These are phyloP conservation scores for Malus hybrid DNA, from an alignment of 331 rosid genomes.

Conservation along the genomic window DNA sequence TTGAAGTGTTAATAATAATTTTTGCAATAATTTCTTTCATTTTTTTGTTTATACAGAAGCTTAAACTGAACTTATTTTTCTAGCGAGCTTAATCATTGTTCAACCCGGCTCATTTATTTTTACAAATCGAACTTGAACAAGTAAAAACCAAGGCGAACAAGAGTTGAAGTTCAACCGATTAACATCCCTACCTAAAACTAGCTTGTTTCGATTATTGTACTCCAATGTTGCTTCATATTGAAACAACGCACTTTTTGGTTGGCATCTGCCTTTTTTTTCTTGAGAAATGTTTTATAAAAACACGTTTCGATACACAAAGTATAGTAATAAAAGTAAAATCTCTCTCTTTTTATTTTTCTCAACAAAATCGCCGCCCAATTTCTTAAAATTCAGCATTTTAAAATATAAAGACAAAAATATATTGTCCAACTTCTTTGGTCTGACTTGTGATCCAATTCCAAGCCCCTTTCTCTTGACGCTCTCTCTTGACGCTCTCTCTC, in stretches of 20 bases:
- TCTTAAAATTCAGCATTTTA: background rate
- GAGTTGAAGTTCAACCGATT: too few species aligned
- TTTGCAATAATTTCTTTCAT: too few species aligned
- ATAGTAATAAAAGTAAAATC: fast-evolving
- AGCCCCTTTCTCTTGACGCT: background rate
- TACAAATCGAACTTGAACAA: too few species aligned
- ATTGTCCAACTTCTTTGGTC: background rate
- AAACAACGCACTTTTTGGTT: too few species aligned
- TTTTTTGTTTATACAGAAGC: too few species aligned
- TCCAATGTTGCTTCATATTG: background rate
- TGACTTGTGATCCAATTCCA: background rate
- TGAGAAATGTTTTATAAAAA: too few species aligned
- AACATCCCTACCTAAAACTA: background rate
- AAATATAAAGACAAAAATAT: background rate
- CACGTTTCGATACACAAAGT: too few species aligned
- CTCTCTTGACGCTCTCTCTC: constrained; percentile 13
- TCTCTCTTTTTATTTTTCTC: background rate
- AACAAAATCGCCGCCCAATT: constrained; percentile 17
- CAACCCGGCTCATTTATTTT: too few species aligned
- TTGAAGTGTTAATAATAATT: too few species aligned
- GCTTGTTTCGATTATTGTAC: background rate
- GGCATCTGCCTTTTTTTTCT: too few species aligned
- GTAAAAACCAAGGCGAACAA: fast-evolving
- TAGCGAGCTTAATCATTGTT: too few species aligned
- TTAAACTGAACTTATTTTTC: too few species aligned